Conservation (phyloP, 1,284 basidiomycete species). For the Ganoderma resinaceum region DNA sequence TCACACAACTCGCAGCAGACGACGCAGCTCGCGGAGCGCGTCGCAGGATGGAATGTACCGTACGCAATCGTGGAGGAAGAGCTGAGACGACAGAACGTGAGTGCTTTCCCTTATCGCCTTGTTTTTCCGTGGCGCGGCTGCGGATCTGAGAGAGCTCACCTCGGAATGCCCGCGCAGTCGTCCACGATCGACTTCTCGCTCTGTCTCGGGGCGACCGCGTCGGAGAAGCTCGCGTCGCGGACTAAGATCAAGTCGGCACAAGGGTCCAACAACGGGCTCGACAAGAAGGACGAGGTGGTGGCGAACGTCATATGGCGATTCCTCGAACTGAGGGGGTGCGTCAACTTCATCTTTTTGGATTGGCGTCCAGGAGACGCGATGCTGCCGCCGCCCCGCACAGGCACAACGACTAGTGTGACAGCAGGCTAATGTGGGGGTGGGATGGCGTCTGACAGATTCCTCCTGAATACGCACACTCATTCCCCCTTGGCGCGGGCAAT, state of each 20-base stretch:
- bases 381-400: constrained; percentile 16
- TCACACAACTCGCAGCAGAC: constrained; percentile 83
- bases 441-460: constrained; percentile 63
- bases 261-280: constrained; percentile 58
- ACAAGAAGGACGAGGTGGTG: constrained; percentile 98
- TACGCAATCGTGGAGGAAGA: constrained; percentile 92
- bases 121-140: constrained; percentile 15
- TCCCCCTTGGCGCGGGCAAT: constrained; percentile 92
- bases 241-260: constrained; percentile 68
- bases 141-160: constrained; percentile 24
- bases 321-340: constrained; percentile 91
- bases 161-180: constrained; percentile 57
- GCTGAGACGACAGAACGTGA: constrained; percentile 93
- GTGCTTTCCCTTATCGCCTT: constrained; percentile 41
- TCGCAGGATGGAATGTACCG: constrained; percentile 92
- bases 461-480: constrained; percentile 89
- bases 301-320: constrained; percentile 99
- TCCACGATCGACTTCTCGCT: constrained; percentile 98
- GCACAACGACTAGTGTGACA: constrained; percentile 11
- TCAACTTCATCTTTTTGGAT: constrained; percentile 24
- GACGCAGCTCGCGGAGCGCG: constrained; percentile 86
- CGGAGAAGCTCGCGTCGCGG: constrained; percentile 78
- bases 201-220: constrained; percentile 90
- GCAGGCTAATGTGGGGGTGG: constrained; percentile 23
- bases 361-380: constrained; percentile 13